Conservation (phyloP, 805 yeast species). For the Ogataea haglerorum region DNA sequence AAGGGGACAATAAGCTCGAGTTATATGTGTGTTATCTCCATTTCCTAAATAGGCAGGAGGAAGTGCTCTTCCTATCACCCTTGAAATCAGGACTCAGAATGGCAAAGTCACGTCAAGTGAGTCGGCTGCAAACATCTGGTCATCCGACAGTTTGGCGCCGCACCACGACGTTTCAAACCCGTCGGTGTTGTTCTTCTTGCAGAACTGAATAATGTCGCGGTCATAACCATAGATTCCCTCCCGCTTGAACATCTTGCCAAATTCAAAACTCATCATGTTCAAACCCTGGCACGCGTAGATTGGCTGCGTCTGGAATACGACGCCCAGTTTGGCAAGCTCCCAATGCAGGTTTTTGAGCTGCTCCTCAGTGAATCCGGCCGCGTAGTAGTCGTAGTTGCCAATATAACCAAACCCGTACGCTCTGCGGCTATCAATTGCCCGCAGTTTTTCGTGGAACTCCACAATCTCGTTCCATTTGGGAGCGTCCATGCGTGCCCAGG, state of each 20-base stretch:
- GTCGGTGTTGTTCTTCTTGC: conserved; percentile 13
- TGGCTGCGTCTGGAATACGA: conserved; percentile 47
- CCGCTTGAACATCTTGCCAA: conserved; percentile 43
- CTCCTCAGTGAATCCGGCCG: conserved; percentile 49
- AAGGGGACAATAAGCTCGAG: neutral
- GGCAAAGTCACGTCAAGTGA: conserved; percentile 16
- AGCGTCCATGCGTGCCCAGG: conserved; percentile 62
- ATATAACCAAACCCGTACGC: conserved; percentile 59
- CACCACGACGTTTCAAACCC: conserved; percentile 25
- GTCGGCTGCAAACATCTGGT: conserved; percentile 20
- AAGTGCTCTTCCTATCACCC: neutral
- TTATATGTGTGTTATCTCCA: conserved; percentile 2
- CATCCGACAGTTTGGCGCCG: conserved; percentile 22
- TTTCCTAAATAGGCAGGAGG: conserved; percentile 8
- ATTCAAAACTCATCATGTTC: conserved; percentile 49
- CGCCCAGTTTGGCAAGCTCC: conserved; percentile 56
- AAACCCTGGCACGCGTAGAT: conserved; percentile 57
- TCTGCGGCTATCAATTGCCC: conserved; percentile 44
- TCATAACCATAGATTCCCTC: conserved; percentile 52
- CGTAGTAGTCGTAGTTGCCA: conserved; percentile 60
- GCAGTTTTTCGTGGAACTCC: conserved; percentile 45
- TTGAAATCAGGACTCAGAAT: conserved; percentile 2
- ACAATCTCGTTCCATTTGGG: conserved; percentile 56
- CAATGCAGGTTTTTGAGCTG: conserved; percentile 48
- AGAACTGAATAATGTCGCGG: conserved; percentile 17